Base-by-base conservation (phyloP, 768 basidiomycete species). In the Calocybe gangraenosa region DNA sequence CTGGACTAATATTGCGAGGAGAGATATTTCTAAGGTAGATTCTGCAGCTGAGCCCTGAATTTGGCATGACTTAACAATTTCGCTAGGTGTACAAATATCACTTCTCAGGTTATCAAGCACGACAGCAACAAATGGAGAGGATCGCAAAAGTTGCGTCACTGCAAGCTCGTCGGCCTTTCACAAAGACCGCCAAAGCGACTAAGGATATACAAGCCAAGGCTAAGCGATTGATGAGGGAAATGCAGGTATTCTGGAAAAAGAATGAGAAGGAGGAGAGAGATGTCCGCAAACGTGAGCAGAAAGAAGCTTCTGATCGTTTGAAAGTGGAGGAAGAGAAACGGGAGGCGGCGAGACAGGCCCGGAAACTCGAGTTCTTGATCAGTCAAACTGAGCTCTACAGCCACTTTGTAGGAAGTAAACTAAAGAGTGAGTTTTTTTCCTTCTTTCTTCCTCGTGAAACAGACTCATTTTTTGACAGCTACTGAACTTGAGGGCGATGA, bases 381-480 rank as follows among this genome's bases (percentile, higher is more conserved):
- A 97, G 91, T 48, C 95, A 98, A 66, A 98, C 96, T 3, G 96
- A 99, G 63, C 78, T 98, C 7, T 99, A 98, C 67, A 93, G 91
- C 54, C 96, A 99, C 69, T 98, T 99, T 76, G 93, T 99, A 47
- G 95, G 95, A 23, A 96, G 84, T 67, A 98, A 98, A 68, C 77
- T 92, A 42, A 90, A 90, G 64, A 92, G 89, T 90, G 64, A 56
- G 30, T 15, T 37, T 30, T 25, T 36, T 20, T 43, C 10, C 40
- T 37, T 40, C 43, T 46, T 14, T 47, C 22, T 20, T 34, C 49
- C 39, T 45, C 42, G 52, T 42, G 48, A 38, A 47, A 28, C 42
- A 15, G 37, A 46, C 48, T 63, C 32, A 46, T 36, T n/a, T 36
- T 42, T 48, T 22, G 37, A 25, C 54, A 92, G 89, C 89, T 28